phyloP scores from a whole-genome alignment of 2,329 filamentous ascomycete genomes.

The Corinectria fuckeliana region DNA sequence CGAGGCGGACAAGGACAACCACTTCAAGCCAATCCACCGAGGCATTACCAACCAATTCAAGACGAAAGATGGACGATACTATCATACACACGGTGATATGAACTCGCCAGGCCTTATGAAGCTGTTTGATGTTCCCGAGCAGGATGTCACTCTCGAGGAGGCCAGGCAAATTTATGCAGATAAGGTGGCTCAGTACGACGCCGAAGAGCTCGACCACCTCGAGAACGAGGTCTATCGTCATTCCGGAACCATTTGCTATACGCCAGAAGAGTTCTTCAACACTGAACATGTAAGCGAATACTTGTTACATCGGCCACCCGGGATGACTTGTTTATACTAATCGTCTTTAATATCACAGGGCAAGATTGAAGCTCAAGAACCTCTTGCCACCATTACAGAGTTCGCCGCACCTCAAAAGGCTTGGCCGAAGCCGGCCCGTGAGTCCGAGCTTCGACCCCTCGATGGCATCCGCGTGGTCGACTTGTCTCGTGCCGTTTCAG shows the following conservation, averaged over 20 bases:
- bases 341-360: constrained; percentile 30
- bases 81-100: constrained; percentile 42
- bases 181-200: neutral
- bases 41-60: constrained; percentile 42
- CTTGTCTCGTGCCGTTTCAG: constrained; percentile 55
- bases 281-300: constrained; percentile 1
- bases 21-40: constrained; percentile 36
- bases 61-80: constrained; percentile 42
- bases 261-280: neutral
- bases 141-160: constrained; percentile 13
- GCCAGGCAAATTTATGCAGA: neutral
- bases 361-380: constrained; percentile 50
- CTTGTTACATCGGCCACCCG: neutral
- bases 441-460: constrained; percentile 48
- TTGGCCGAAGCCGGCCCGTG: constrained; percentile 22
- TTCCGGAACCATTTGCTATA: neutral
- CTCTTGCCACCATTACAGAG: no score
- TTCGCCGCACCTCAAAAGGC: no score
- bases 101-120: constrained; percentile 37
- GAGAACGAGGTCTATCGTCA: neutral
- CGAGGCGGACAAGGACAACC: no score
- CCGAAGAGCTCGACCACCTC: neutral
- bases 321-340: neutral
- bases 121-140: constrained; percentile 40
- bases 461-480: constrained; percentile 57